A percentile compares a stretch with the other conserved stretches of the same genome.
phyloP scores from a whole-genome alignment of 176 grass and related monocot genomes.

The Rhynchospora tenuis region DNA sequence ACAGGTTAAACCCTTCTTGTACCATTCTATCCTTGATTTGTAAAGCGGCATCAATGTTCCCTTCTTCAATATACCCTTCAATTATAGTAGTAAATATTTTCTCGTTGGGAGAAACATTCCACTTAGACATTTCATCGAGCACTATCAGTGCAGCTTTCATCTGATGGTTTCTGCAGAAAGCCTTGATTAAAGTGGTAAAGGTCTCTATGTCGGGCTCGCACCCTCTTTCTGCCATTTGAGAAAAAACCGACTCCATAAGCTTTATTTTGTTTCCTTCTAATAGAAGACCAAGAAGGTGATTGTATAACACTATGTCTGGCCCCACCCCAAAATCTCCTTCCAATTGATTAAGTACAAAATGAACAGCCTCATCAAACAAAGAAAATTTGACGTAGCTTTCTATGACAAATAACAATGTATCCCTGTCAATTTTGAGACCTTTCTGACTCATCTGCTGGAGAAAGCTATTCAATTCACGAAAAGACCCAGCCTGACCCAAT shows the following conservation, averaged over 20 bases:
- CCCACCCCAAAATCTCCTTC: constrained; percentile 30
- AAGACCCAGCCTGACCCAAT: constrained; percentile 44
- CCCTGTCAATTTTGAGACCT: constrained; percentile 29
- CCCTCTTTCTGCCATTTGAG: constrained; percentile 41
- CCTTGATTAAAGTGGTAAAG: constrained; percentile 66
- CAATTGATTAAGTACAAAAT: constrained; percentile 63
- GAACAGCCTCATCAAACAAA: constrained; percentile 54
- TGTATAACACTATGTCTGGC: constrained; percentile 40
- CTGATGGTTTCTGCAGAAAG: constrained; percentile 60
- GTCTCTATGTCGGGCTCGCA: constrained; percentile 44
- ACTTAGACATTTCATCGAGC: constrained; percentile 71
- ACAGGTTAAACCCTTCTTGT: constrained; percentile 41
- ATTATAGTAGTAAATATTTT: constrained; percentile 60
- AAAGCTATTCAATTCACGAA: constrained; percentile 51
- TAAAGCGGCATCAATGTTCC: constrained; percentile 58
- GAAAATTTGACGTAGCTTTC: constrained; percentile 43
- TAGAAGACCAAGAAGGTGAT: constrained; percentile 54
- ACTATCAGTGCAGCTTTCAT: constrained; percentile 44
- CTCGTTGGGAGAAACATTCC: constrained; percentile 39
- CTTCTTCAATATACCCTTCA: constrained; percentile 80
- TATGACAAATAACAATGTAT: constrained; percentile 44
- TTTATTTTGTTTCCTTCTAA: constrained; percentile 63
- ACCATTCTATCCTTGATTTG: constrained; percentile 56
- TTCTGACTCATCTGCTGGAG: constrained; percentile 49
- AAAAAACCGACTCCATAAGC: constrained; percentile 55